Conservation (phyloP, 2,329 filamentous ascomycete genomes). For the Coniochaeta sp. region DNA sequence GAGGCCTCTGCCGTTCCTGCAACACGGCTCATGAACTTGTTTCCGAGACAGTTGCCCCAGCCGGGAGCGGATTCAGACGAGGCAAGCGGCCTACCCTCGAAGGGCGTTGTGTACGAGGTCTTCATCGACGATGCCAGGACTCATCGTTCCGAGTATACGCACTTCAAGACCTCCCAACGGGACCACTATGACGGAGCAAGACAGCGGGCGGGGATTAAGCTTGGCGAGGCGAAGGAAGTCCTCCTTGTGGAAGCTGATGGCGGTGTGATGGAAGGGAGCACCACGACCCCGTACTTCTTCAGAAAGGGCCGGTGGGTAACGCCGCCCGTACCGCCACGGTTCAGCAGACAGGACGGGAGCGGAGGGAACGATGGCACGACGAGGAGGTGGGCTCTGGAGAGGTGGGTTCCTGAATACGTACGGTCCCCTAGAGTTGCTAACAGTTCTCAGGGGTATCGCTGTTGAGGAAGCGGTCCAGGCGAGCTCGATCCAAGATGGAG, state of each 20-base stretch:
- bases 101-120: constrained; percentile 31
- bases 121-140: constrained; percentile 36
- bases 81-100: constrained; percentile 11
- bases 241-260: constrained; percentile 58
- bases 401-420: too few relatives aligned
- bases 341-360: constrained; percentile 35
- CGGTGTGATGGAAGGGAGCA: constrained; percentile 76
- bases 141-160: constrained; percentile 57
- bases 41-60: constrained; percentile 39
- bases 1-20: constrained; percentile 28
- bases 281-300: constrained; percentile 78
- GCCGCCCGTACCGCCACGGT: constrained; percentile 49
- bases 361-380: constrained; percentile 82
- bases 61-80: constrained; percentile 13
- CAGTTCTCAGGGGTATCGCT: constrained; percentile 44
- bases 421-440: too few relatives aligned
- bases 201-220: constrained; percentile 47
- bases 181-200: constrained; percentile 66
- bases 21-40: constrained; percentile 44
- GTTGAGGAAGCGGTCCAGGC: constrained; percentile 56
- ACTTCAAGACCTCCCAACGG: constrained; percentile 78
- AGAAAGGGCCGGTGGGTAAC: constrained; percentile 71
- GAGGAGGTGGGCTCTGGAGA: constrained; percentile 73
- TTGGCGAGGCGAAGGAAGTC: constrained; percentile 57
- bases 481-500: constrained; percentile 58